Evolutionary conservation across 768 basidiomycete genomes (phyloP).

Genomic region (Pisolithus tinctorius): DNA sequence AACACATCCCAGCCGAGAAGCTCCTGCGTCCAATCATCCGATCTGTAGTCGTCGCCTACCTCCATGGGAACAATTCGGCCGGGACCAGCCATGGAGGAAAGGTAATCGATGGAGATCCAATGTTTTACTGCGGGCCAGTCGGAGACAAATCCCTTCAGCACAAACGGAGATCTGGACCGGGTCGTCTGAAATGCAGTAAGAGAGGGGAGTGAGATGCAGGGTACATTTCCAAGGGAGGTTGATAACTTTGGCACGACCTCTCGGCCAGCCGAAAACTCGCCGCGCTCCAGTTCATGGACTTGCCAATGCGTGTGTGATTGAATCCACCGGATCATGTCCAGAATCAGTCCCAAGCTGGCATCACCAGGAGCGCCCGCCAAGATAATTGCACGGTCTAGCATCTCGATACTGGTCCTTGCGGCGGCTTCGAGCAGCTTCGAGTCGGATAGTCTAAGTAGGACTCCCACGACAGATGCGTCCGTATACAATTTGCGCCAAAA

Average conservation of each 20-base stretch:
- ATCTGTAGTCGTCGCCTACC: conserved; percentile 77
- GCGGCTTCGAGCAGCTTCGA: conserved; percentile 11
- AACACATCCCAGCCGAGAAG: conserved; percentile 78
- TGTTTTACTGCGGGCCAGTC: conserved; percentile 78
- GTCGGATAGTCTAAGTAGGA: conserved; percentile 28
- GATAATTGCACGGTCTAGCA: conserved; percentile 76
- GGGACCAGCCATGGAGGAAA: conserved; percentile 63
- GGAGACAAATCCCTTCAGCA: conserved; percentile 53
- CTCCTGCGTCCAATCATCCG: conserved; percentile 72
- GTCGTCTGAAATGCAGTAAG: conserved; percentile 45
- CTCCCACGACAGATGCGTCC: conserved; percentile 60
- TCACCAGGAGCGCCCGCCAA: conserved; percentile 72
- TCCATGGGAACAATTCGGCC: conserved; percentile 89
- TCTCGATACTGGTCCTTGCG: conserved; percentile 42
- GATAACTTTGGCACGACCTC: conserved; percentile 1
- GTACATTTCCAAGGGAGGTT: conserved; percentile 27
- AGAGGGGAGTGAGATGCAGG: conserved; percentile 44
- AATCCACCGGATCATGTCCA: conserved; percentile 51
- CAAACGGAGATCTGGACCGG: conserved; percentile 55
- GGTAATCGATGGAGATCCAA: conserved; percentile 69
- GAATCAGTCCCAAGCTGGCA: conserved; percentile 53
- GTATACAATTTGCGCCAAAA: conserved; percentile 71
- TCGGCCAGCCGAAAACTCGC: not conserved
- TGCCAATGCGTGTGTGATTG: conserved; percentile 35
- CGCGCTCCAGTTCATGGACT: not conserved